phyloP scores from a whole-genome alignment of 1,284 basidiomycete genomes.

The Flammula alnicola region DNA sequence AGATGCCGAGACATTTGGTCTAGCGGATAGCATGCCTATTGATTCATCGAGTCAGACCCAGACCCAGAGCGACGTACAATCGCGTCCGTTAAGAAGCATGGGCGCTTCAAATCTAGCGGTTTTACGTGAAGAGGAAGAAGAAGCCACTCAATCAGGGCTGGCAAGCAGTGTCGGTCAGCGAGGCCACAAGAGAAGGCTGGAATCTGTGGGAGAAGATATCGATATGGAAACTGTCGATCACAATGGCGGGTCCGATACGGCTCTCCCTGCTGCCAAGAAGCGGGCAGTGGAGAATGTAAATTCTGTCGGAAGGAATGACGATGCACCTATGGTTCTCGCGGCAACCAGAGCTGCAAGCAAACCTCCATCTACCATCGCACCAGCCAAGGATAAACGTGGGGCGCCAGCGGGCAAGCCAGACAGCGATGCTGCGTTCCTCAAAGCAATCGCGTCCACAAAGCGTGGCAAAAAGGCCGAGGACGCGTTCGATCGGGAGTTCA shows the following conservation, averaged over 20 bases:
- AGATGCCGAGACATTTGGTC: conserved; percentile 29
- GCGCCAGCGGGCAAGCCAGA: conserved; percentile 59
- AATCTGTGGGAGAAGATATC: conserved; percentile 38
- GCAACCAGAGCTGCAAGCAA: conserved; percentile 21
- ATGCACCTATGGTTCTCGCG: neutral
- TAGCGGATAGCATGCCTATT: conserved; percentile 22
- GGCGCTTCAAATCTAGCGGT: conserved; percentile 35
- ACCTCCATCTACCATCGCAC: conserved; percentile 24
- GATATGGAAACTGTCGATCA: conserved; percentile 38
- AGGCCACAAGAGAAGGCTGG: conserved; percentile 42
- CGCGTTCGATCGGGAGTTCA: conserved; percentile 84
- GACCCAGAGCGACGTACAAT: conserved; percentile 4
- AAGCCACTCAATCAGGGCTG: conserved; percentile 40
- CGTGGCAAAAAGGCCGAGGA: conserved; percentile 74
- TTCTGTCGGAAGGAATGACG: conserved; percentile 20
- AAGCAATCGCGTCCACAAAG: conserved; percentile 75
- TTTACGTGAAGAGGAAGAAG: conserved; percentile 64
- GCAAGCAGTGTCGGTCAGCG: conserved; percentile 5
- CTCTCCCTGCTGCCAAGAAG: conserved; percentile 38
- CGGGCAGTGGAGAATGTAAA: conserved; percentile 42
- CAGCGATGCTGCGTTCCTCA: conserved; percentile 69
- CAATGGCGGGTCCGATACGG: conserved; percentile 21
- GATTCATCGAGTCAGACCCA: conserved; percentile 35
- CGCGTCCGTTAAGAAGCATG: conserved; percentile 10
- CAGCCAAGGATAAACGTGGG: conserved; percentile 30